A percentile compares a stretch with the other conserved stretches of the same genome.
phyloP scores from a whole-genome alignment of 2,329 filamentous ascomycete species.

The Pseudogymnoascus sp. region DNA sequence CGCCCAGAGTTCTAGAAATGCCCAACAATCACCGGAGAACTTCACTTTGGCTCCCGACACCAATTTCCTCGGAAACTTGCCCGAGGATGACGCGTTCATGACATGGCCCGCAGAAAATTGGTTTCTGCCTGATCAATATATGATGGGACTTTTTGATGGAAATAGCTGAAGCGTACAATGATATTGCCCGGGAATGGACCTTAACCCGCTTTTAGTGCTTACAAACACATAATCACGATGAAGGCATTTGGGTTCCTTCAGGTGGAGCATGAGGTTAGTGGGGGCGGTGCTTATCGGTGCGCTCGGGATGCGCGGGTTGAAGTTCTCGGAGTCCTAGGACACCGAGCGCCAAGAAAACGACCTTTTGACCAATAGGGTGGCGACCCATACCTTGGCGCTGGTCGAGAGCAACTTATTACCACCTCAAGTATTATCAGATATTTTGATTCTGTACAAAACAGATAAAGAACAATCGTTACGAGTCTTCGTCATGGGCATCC shows the following conservation, averaged over 20 bases:
- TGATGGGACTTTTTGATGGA: conserved; percentile 38
- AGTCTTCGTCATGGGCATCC: background rate
- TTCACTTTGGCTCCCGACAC: conserved; percentile 10
- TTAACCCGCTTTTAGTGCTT: background rate
- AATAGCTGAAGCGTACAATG: no score
- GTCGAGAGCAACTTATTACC: background rate
- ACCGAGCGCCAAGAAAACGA: background rate
- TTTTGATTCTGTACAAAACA: background rate
- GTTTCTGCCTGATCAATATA: conserved; percentile 41
- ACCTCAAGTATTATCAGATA: background rate
- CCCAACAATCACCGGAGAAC: background rate
- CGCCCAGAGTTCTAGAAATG: conserved; percentile 12
- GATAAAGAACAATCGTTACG: background rate
- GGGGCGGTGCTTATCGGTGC: background rate
- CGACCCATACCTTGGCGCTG: background rate
- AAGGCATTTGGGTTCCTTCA: background rate
- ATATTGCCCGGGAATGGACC: conserved; percentile 27
- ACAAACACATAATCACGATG: background rate
- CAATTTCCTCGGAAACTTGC: background rate
- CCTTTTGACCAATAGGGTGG: background rate
- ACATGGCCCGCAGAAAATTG: conserved; percentile 37
- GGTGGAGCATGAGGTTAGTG: background rate
- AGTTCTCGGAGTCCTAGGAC: background rate
- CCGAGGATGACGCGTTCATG: background rate
- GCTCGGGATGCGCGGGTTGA: background rate